These are phyloP conservation scores for Boletus sensibilis DNA, from an alignment of 768 basidiomycete species.

Conservation along the genomic window DNA sequence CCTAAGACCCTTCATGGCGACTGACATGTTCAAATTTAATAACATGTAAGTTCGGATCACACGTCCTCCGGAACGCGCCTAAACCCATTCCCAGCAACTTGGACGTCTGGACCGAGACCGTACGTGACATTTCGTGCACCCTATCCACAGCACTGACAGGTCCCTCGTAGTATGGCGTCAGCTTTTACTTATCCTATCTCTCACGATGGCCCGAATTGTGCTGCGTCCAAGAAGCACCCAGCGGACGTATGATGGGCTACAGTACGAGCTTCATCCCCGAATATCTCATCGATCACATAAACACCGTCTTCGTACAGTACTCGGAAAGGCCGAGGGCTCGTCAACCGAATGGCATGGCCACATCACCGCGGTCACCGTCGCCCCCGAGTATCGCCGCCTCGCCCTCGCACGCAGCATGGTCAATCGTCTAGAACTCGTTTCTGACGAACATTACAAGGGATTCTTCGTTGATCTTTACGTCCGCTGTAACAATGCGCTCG, in stretches of 20 bases:
- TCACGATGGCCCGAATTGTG: constrained; percentile 92
- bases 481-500: constrained; percentile 79
- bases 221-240: constrained; percentile 77
- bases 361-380: constrained; percentile 92
- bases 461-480: constrained; percentile 97
- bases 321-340: constrained; percentile 89
- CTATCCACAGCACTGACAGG: constrained; percentile 1
- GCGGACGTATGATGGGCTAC: constrained; percentile 88
- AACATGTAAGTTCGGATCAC: constrained; percentile 58
- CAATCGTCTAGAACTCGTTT: constrained; percentile 79
- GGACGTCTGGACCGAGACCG: constrained; percentile 97
- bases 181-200: constrained; percentile 87
- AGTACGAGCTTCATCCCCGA: constrained; percentile 48
- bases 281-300: constrained; percentile 7
- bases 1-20: constrained; percentile 80
- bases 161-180: constrained; percentile 68
- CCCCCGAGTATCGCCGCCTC: constrained; percentile 88
- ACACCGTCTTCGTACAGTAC: constrained; percentile 49
- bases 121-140: constrained; percentile 36
- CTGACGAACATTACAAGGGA: constrained; percentile 75
- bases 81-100: constrained; percentile 61
- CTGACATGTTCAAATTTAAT: constrained; percentile 92
- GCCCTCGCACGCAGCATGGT: constrained; percentile 87
- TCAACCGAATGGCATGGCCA: constrained; percentile 87
- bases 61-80: not conserved